These are phyloP conservation scores for Akanthomyces uredinophilus DNA, from an alignment of 2,329 filamentous ascomycete genomes.

Conservation along the genomic window DNA sequence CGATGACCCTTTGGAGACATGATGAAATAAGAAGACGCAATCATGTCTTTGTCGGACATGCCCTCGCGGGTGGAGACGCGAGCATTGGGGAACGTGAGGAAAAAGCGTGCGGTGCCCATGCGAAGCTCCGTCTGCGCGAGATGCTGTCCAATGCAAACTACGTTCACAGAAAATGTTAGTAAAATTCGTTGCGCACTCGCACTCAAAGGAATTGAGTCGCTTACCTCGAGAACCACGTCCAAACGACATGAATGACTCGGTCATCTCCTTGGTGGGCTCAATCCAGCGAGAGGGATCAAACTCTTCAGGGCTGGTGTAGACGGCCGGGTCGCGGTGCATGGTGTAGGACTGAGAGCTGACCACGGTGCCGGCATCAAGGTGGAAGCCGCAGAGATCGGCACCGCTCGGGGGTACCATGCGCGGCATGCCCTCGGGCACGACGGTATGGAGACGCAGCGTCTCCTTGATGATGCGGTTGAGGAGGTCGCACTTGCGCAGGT, in stretches of 20 bases:
- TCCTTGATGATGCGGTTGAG: conserved; percentile 41
- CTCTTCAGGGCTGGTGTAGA: conserved; percentile 36
- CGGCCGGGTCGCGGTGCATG: conserved; percentile 37
- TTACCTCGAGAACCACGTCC: conserved; percentile 45
- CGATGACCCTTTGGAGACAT: conserved; percentile 8
- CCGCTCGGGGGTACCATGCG: conserved; percentile 36
- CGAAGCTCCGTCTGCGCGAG: conserved; percentile 52
- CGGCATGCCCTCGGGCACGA: conserved; percentile 35
- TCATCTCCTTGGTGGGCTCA: conserved; percentile 33
- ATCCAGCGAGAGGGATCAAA: conserved; percentile 34
- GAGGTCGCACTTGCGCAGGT: conserved; percentile 28
- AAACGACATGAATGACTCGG: conserved; percentile 46
- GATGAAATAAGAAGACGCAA: conserved; percentile 28
- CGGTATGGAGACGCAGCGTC: conserved; percentile 38
- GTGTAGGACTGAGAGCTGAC: conserved; percentile 41
- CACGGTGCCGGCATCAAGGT: conserved; percentile 33
- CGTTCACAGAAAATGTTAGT: background rate
- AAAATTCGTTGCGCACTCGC: no score
- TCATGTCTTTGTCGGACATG: conserved; percentile 34
- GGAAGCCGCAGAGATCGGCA: conserved; percentile 32
- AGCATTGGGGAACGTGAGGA: conserved; percentile 38
- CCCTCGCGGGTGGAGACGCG: conserved; percentile 27
- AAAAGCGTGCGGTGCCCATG: conserved; percentile 46
- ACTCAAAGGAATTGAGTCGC: background rate
- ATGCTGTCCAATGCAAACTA: conserved; percentile 51